Conservation (phyloP, 495 filamentous ascomycete genomes). For the Aspergillus asperescens region DNA sequence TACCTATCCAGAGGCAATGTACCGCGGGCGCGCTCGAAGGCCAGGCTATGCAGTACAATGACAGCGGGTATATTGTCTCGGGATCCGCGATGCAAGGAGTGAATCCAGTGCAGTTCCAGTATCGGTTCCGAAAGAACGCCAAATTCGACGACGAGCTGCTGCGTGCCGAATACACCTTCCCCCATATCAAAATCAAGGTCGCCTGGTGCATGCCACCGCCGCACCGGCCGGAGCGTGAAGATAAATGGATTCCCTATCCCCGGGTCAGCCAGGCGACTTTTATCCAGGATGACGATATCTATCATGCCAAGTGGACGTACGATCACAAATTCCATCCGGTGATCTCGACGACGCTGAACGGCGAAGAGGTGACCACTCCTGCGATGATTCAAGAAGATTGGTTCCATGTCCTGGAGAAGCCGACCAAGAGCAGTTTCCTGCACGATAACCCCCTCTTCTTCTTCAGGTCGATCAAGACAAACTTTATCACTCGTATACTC, state of each 20-base stretch:
- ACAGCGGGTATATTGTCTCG: conserved; percentile 45
- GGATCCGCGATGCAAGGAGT: conserved; percentile 50
- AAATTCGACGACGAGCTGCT: conserved; percentile 52
- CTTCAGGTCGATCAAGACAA: conserved; percentile 43
- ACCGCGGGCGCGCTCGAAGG: conserved; percentile 38
- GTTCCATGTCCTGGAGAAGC: conserved; percentile 51
- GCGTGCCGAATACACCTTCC: conserved; percentile 49
- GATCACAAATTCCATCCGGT: conserved; percentile 58
- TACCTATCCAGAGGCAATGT: conserved; percentile 44
- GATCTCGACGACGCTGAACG: conserved; percentile 53
- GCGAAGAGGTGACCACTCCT: conserved; percentile 45
- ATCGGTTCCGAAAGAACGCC: conserved; percentile 51
- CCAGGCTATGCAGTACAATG: conserved; percentile 47
- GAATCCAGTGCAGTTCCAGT: conserved; percentile 49
- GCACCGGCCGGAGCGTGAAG: conserved; percentile 43
- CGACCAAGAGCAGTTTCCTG: conserved; percentile 46
- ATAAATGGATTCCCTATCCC: conserved; percentile 55
- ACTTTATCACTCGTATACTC: conserved; percentile 38
- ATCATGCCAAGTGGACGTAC: conserved; percentile 50
- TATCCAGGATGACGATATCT: conserved; percentile 43
- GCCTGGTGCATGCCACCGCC: conserved; percentile 52
- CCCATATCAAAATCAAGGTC: conserved; percentile 48
- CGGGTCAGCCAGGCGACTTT: conserved; percentile 54
- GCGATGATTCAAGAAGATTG: conserved; percentile 53
- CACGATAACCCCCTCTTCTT: conserved; percentile 52